phyloP scores from a whole-genome alignment of 805 yeast species.

The Saccharomycopsis vini region DNA sequence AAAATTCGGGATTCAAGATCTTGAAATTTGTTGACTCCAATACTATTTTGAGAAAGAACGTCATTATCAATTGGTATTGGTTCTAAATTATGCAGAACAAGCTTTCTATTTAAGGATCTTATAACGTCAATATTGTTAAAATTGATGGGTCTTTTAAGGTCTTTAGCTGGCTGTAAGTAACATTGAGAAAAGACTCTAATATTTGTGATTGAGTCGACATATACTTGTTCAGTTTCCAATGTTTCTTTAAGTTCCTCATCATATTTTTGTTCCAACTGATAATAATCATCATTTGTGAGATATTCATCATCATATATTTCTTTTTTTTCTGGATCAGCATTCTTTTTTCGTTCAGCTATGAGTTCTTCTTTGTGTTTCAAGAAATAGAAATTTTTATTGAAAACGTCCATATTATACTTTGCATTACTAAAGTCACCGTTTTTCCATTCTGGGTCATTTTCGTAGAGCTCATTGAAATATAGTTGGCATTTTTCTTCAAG shows the following conservation, averaged over 20 bases:
- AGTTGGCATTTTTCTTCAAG: slow-evolving; percentile 24
- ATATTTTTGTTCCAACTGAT: slow-evolving; percentile 19
- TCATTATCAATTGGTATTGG: slow-evolving; percentile 28
- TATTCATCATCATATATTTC: slow-evolving; percentile 17
- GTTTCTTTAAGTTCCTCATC: slow-evolving; percentile 20
- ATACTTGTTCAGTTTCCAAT: slow-evolving; percentile 20
- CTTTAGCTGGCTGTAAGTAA: slow-evolving; percentile 18
- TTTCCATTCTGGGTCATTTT: slow-evolving; percentile 21
- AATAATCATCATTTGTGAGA: slow-evolving; percentile 17
- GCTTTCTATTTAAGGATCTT: slow-evolving; percentile 9
- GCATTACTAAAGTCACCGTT: slow-evolving; percentile 20
- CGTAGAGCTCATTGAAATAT: slow-evolving; percentile 25
- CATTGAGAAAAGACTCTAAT: slow-evolving; percentile 25
- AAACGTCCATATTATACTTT: slow-evolving; percentile 21
- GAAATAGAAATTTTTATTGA: slow-evolving; percentile 20
- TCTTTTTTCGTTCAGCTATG: slow-evolving; percentile 5
- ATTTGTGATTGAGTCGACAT: slow-evolving; percentile 23
- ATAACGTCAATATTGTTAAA: slow-evolving; percentile 9
- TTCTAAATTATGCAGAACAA: slow-evolving; percentile 19
- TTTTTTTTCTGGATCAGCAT: slow-evolving; percentile 10
- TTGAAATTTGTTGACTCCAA: slow-evolving; percentile 21
- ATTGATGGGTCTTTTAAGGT: slow-evolving; percentile 18
- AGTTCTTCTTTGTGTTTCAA: slow-evolving; percentile 17
- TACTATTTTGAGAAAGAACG: slow-evolving; percentile 32
- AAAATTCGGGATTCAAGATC: slow-evolving; percentile 28